Evolutionary conservation across 1,284 basidiomycete genomes (phyloP).

Genomic region (Amylostereum chailletii): DNA sequence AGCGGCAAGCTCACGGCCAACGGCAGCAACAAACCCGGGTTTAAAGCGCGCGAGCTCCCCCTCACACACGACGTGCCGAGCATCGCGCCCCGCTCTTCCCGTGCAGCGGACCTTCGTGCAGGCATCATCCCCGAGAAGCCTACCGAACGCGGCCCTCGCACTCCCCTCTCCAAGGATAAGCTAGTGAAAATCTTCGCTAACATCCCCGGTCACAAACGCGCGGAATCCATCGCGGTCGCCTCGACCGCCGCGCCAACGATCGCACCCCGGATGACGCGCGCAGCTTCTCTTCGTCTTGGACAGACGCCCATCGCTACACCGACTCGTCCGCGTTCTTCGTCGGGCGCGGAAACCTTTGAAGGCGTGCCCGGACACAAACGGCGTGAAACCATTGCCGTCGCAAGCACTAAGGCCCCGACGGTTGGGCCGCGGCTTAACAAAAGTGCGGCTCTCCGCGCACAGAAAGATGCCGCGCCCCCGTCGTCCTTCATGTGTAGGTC

Average conservation of each 20-base stretch:
- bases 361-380: conserved; percentile 79
- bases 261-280: conserved; percentile 65
- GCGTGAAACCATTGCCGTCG: conserved; percentile 61
- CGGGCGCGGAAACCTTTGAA: conserved; percentile 40
- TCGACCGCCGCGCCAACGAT: conserved; percentile 66
- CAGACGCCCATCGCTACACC: conserved; percentile 16
- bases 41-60: conserved; percentile 69
- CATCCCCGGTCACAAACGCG: conserved; percentile 71
- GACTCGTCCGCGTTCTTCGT: conserved; percentile 10
- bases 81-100: conserved; percentile 71
- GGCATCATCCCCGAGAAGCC: conserved; percentile 32
- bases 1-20: conserved; percentile 15
- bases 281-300: conserved; percentile 60
- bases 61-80: conserved; percentile 49
- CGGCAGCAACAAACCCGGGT: conserved; percentile 37
- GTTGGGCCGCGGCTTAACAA: conserved; percentile 61
- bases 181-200: conserved; percentile 58
- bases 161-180: conserved; percentile 48
- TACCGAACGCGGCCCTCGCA: conserved; percentile 26
- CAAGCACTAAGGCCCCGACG: conserved; percentile 52
- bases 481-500: conserved; percentile 16
- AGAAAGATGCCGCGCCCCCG: conserved; percentile 36
- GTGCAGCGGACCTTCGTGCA: conserved; percentile 67
- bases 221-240: conserved; percentile 56
- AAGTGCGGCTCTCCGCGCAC: conserved; percentile 55